These are phyloP conservation scores for Lactarius indigo DNA, from an alignment of 768 basidiomycete species.

Conservation along the genomic window DNA sequence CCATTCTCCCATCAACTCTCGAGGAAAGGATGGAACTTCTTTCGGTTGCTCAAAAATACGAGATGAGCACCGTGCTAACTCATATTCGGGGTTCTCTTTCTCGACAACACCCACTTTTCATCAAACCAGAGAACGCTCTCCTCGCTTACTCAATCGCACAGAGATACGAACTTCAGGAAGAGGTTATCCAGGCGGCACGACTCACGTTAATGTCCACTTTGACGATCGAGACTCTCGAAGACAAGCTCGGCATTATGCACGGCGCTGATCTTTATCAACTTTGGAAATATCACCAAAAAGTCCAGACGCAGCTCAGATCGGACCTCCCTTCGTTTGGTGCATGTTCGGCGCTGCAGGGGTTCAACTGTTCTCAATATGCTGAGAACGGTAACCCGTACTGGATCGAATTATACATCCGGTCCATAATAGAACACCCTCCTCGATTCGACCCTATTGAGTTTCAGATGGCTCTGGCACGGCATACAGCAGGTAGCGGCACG, in stretches of 20 bases:
- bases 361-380: background rate
- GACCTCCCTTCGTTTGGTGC: background rate
- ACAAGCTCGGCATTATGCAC: background rate
- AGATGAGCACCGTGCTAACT: background rate
- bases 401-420: background rate
- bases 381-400: background rate
- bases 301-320: background rate
- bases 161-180: background rate
- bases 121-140: conserved; percentile 2
- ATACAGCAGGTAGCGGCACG: background rate
- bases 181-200: background rate
- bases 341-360: background rate
- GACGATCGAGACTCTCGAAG: conserved; percentile 1
- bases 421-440: background rate
- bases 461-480: background rate
- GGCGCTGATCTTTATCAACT: conserved; percentile 4
- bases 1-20: background rate
- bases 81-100: background rate
- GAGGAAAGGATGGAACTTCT: background rate
- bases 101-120: background rate
- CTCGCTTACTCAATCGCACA: background rate
- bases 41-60: background rate
- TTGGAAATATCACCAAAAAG: conserved; percentile 5
- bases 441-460: conserved; percentile 1
- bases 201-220: background rate